These are phyloP conservation scores for Fraxinus velutina DNA, from an alignment of 305 asterid genomes.

Conservation along the genomic window DNA sequence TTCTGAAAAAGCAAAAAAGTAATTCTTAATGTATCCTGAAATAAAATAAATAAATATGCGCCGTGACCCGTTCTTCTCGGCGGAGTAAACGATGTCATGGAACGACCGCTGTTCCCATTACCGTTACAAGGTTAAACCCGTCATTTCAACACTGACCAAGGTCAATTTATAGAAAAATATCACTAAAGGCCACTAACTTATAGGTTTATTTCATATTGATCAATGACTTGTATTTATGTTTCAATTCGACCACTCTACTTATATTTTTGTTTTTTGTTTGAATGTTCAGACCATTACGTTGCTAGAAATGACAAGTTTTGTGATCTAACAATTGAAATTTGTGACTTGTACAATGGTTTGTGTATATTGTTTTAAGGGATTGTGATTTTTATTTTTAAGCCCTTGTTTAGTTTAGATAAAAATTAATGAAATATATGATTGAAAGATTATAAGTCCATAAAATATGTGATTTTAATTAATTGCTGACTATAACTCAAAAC, in stretches of 20 bases:
- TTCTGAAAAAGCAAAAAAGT: neutral
- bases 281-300: neutral
- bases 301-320: neutral
- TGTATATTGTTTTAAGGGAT: neutral
- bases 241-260: neutral
- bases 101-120: neutral
- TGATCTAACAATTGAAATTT: neutral
- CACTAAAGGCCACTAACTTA: neutral
- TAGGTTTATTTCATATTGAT: neutral
- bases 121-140: neutral
- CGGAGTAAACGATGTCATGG: neutral
- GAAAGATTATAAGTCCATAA: too few relatives aligned
- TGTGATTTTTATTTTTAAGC: too few relatives aligned
- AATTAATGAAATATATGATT: neutral
- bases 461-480: too few relatives aligned
- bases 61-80: neutral
- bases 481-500: too few relatives aligned
- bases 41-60: neutral
- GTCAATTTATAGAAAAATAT: too few relatives aligned
- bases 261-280: neutral
- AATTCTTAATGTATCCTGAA: neutral
- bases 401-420: too few relatives aligned
- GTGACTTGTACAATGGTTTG: neutral
- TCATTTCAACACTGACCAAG: neutral
- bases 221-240: neutral